Evolutionary conservation across 2,329 filamentous ascomycete species (phyloP), one percentile per base, ranked within the genome.

Genomic region (Stromatinia cepivora): DNA sequence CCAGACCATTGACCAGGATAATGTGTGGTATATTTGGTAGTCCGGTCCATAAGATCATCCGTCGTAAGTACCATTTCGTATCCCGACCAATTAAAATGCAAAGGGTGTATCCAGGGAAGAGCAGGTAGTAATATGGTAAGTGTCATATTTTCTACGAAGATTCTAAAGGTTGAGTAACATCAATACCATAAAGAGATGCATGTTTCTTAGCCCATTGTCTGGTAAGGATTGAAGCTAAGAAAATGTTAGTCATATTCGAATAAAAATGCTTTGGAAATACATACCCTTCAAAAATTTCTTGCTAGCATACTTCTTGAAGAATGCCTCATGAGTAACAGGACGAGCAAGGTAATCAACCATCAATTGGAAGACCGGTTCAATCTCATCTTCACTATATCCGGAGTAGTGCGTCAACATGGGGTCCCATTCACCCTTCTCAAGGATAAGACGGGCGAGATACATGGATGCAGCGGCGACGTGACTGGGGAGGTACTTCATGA

Each of bases 281-380:
- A 82, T 88, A 97, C 94, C 94, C 84, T 99, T 99, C 77, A 98
- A 84, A 83, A 98, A 99, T 83, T 97, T 97, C 86, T 98, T 99
- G 87, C 93, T 97, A 69, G 95, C 95, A 80, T 99, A 99, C 82
- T 99, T 99, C 87, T 97, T 97, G 86, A 97, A 98, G 85, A 99
- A 97, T 50, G 95, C 96, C 80, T 98, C 94, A 78, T 99, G 95
- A 56, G 90, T 87, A 67, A 97, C 92, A 36, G 94, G 95, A 17
- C 92, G 89, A 70, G 92, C 91, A 52, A 99, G 90, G 79, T 99
- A 99, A 80, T 99, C 94, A 71, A 99, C 89, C 94, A 99, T 97
- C 71, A 98, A 86, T 76, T 91, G 87, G 78, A 97, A 92, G 53
- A 98, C 92, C 15, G 94, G 94, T 79, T 94, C 88, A 75, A 99